phyloP scores from a whole-genome alignment of 1,139 yeast genomes.

The Pichia sp. region DNA sequence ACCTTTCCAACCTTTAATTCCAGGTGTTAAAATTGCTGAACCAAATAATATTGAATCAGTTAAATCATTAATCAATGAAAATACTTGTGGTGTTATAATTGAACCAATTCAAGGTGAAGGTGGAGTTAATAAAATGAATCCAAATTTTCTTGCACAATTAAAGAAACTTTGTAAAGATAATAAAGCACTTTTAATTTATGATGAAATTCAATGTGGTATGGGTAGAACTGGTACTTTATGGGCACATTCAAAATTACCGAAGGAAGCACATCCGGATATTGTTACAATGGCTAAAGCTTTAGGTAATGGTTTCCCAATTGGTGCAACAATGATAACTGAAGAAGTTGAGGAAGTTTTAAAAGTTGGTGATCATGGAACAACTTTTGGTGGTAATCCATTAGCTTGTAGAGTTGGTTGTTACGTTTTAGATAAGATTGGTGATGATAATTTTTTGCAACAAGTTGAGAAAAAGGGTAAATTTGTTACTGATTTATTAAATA shows the following conservation, averaged over 20 bases:
- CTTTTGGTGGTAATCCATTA: slow-evolving; percentile 95
- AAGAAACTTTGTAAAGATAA: slow-evolving; percentile 61
- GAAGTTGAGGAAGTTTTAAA: slow-evolving; percentile 61
- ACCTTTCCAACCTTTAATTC: slow-evolving; percentile 85
- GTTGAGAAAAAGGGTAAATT: slow-evolving; percentile 55
- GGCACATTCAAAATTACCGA: slow-evolving; percentile 77
- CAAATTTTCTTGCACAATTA: slow-evolving; percentile 58
- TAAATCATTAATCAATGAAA: slow-evolving; percentile 50
- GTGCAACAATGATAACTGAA: slow-evolving; percentile 84
- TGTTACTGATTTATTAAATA: slow-evolving; percentile 43
- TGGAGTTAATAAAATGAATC: slow-evolving; percentile 66
- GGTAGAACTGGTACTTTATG: slow-evolving; percentile 90
- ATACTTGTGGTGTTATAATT: slow-evolving; percentile 86
- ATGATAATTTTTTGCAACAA: slow-evolving; percentile 48
- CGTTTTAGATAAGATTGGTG: slow-evolving; percentile 62
- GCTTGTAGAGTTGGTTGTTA: slow-evolving; percentile 76
- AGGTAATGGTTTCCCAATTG: slow-evolving; percentile 97
- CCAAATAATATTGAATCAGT: slow-evolving; percentile 56
- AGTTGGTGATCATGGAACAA: slow-evolving; percentile 97
- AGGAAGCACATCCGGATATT: slow-evolving; percentile 87
- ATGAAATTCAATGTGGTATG: slow-evolving; percentile 95
- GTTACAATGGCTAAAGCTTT: slow-evolving; percentile 91
- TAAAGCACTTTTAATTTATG: slow-evolving; percentile 75
- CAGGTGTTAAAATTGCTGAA: slow-evolving; percentile 66
- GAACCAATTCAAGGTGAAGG: slow-evolving; percentile 99